phyloP scores from a whole-genome alignment of 495 filamentous ascomycete species.

The Lepidopterella palustris region DNA sequence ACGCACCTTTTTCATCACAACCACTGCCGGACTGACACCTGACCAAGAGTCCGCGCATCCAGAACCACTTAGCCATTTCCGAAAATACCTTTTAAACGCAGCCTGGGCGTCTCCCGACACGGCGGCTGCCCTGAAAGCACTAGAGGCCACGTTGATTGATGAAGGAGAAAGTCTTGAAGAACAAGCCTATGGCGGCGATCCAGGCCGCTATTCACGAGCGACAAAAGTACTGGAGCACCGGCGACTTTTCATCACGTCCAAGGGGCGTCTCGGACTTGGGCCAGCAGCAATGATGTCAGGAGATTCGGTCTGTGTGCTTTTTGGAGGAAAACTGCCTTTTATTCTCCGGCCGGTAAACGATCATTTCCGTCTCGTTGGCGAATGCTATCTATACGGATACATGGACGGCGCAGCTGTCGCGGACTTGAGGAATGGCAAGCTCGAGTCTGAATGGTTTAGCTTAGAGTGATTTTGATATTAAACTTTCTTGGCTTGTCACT shows the following conservation, averaged over 20 bases:
- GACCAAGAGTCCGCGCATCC: background rate
- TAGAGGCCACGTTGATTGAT: background rate
- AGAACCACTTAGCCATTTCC: constrained; percentile 1
- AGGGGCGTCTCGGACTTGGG: constrained; percentile 3
- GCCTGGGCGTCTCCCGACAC: background rate
- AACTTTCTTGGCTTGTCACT: too few species aligned
- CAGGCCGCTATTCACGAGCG: background rate
- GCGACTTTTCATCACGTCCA: constrained; percentile 1
- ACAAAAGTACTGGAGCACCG: background rate
- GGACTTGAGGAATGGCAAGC: background rate
- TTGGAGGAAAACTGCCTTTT: constrained; percentile 4
- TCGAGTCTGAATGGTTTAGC: constrained; percentile 5
- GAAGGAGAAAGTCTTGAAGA: background rate
- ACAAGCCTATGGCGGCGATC: too few species aligned
- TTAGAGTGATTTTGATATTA: too few species aligned
- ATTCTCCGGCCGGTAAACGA: background rate
- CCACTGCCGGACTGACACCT: background rate
- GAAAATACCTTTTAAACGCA: background rate
- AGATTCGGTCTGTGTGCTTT: constrained; percentile 1
- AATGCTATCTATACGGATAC: constrained; percentile 3
- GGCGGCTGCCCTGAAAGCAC: background rate
- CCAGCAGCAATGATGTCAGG: constrained; percentile 9
- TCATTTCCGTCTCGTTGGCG: constrained; percentile 1
- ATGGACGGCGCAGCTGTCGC: constrained; percentile 3
- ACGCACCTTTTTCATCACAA: background rate